Evolutionary conservation across 306 rosid genomes (phyloP).

Genomic region (Cicer arietinum): DNA sequence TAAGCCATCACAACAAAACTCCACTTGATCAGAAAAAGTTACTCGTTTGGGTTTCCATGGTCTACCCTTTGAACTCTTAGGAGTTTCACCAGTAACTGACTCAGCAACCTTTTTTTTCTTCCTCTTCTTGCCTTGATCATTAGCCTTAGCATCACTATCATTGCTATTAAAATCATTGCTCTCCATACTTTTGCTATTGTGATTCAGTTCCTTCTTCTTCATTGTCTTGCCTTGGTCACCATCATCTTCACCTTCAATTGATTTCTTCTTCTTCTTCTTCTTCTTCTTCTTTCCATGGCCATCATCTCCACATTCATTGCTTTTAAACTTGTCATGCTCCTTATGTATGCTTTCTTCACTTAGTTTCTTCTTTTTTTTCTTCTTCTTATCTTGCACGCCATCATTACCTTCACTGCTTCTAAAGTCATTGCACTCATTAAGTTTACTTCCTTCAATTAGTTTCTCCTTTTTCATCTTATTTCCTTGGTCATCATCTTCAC

Average conservation of each 20-base stretch:
- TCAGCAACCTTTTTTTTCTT: neutral
- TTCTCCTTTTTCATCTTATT: too few species aligned
- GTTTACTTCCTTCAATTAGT: too few species aligned
- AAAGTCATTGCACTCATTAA: too few species aligned
- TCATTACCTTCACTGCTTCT: neutral
- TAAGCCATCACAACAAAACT: too few species aligned
- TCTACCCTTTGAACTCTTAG: too few species aligned
- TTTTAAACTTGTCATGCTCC: neutral
- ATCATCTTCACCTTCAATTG: neutral
- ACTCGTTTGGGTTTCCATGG: too few species aligned
- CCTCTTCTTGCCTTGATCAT: neutral
- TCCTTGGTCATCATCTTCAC: too few species aligned
- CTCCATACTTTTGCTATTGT: neutral
- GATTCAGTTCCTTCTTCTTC: neutral
- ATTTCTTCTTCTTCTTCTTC: constrained; percentile 7
- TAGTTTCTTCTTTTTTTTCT: constrained; percentile 2
- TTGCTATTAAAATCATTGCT: neutral
- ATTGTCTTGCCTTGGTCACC: neutral
- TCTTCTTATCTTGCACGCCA: neutral
- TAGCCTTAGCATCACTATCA: neutral
- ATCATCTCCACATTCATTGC: constrained; percentile 10
- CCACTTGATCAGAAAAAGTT: too few species aligned
- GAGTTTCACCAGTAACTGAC: too few species aligned
- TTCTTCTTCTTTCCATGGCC: neutral
- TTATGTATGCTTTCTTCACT: neutral